Conservation (phyloP, 108 stramenopile species). For the Stephanodiscus triporus region DNA sequence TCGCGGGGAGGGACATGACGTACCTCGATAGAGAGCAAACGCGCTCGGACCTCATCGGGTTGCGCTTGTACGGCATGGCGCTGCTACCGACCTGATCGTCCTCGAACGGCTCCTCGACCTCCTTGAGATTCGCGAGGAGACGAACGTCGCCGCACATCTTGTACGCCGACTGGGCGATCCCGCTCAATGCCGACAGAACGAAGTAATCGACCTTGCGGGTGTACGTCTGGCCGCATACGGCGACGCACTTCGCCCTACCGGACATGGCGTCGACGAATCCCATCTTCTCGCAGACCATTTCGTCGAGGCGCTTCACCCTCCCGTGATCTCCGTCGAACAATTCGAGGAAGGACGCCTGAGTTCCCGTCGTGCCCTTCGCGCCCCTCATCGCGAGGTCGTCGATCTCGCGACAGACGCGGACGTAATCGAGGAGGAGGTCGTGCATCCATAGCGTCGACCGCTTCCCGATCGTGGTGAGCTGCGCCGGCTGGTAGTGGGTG, state of each 20-base stretch:
- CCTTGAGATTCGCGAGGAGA: conserved; percentile 96
- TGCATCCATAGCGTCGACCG: conserved; percentile 97
- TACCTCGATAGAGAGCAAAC: conserved; percentile 94
- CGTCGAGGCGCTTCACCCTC: conserved; percentile 90
- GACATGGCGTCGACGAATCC: conserved; percentile 63
- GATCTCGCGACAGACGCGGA: conserved; percentile 88
- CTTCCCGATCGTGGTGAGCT: conserved; percentile 98
- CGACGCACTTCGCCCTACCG: conserved; percentile 63
- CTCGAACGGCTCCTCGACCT: conserved; percentile 94
- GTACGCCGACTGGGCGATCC: conserved; percentile 95
- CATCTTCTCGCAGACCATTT: conserved; percentile 92
- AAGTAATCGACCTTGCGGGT: conserved; percentile 97
- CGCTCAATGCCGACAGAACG: conserved; percentile 88
- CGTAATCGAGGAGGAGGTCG: conserved; percentile 90
- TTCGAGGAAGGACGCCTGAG: conserved; percentile 97
- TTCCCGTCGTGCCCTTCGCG: conserved; percentile 99
- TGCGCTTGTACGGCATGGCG: conserved; percentile 97
- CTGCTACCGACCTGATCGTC: conserved; percentile 96
- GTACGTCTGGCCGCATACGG: conserved; percentile 98
- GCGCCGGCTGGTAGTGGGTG: conserved; percentile 99
- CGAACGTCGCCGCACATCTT: conserved; percentile 99
- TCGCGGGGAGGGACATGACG: conserved; percentile 91
- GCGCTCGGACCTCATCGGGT: conserved; percentile 97
- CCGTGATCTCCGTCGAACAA: conserved; percentile 99
- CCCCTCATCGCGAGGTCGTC: conserved; percentile 96